Percentiles rank a stretch among this genome's conserved stretches.
phyloP scores from a whole-genome alignment of 352 stramenopile species.

The Peronosclerospora sorghi region DNA sequence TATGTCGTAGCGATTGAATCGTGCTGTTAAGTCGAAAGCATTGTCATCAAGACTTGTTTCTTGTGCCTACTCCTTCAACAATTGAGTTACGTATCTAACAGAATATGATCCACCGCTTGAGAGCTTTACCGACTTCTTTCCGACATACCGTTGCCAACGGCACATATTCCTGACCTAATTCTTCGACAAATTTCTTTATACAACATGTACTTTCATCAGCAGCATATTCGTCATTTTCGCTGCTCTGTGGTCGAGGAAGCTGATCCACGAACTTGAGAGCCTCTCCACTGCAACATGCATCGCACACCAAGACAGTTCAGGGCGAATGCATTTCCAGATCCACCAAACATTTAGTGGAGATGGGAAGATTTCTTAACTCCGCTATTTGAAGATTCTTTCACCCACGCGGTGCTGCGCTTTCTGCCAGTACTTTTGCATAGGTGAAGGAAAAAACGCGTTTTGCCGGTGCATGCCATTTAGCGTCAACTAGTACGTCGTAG shows the following conservation, averaged over 20 bases:
- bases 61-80: slow-evolving; percentile 80
- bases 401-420: slow-evolving; percentile 59
- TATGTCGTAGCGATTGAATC: slow-evolving; percentile 65
- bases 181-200: slow-evolving; percentile 25
- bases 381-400: slow-evolving; percentile 62
- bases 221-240: slow-evolving; percentile 9
- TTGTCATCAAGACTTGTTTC: slow-evolving; percentile 68
- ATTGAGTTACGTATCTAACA: slow-evolving; percentile 70
- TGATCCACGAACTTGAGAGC: slow-evolving; percentile 58
- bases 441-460: slow-evolving; percentile 57
- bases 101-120: slow-evolving; percentile 77
- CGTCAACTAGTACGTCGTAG: slow-evolving; percentile 58
- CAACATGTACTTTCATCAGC: slow-evolving; percentile 17
- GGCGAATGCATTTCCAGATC: slow-evolving; percentile 49
- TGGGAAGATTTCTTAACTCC: slow-evolving; percentile 5
- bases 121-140: slow-evolving; percentile 75
- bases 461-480: slow-evolving; percentile 79
- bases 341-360: slow-evolving; percentile 6
- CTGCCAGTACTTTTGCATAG: slow-evolving; percentile 71
- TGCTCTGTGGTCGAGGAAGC: slow-evolving; percentile 37
- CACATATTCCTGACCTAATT: slow-evolving; percentile 9
- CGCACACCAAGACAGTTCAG: slow-evolving; percentile 54
- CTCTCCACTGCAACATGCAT: slow-evolving; percentile 66
- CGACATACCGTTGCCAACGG: slow-evolving; percentile 36
- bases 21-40: slow-evolving; percentile 54